Evolutionary conservation across 148 eudicot species (phyloP).

Genomic region (Rhododendron ferrugineum): DNA sequence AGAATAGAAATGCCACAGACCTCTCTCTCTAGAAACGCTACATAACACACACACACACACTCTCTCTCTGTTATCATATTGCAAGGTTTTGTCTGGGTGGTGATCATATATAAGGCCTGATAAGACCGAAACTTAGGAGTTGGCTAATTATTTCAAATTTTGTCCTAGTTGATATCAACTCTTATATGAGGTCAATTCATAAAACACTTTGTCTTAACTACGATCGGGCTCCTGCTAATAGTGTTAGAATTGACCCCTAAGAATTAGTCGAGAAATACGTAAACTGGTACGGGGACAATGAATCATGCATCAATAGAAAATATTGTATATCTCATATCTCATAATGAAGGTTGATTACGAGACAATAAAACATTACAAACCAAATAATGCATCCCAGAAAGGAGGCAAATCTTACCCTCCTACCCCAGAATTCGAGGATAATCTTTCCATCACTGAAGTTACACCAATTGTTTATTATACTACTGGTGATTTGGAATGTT

Average conservation of each 20-base stretch:
- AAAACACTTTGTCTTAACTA: no score
- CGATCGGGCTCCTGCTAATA: background rate
- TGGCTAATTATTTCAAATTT: no score
- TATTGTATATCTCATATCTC: background rate
- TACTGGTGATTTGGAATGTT: slow-evolving; percentile 25
- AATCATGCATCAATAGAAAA: no score
- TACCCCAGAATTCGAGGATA: slow-evolving; percentile 25
- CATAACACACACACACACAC: background rate
- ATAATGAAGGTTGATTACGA: slow-evolving; percentile 2
- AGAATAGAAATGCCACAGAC: background rate
- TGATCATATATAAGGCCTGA: background rate
- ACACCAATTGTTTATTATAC: background rate
- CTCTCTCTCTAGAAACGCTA: background rate
- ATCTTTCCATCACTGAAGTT: slow-evolving; percentile 8
- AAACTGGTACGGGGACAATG: no score
- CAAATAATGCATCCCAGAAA: slow-evolving; percentile 18
- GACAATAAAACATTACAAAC: slow-evolving; percentile 14
- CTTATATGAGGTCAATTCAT: no score
- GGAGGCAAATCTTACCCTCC: slow-evolving; percentile 30
- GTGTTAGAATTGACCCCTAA: no score
- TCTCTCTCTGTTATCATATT: background rate
- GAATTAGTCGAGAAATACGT: no score
- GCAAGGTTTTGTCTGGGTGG: background rate
- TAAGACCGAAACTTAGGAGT: no score
- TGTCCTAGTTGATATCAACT: no score